Conservation (phyloP, 2,329 filamentous ascomycete genomes). For the Alternaria novae-zelandiae region DNA sequence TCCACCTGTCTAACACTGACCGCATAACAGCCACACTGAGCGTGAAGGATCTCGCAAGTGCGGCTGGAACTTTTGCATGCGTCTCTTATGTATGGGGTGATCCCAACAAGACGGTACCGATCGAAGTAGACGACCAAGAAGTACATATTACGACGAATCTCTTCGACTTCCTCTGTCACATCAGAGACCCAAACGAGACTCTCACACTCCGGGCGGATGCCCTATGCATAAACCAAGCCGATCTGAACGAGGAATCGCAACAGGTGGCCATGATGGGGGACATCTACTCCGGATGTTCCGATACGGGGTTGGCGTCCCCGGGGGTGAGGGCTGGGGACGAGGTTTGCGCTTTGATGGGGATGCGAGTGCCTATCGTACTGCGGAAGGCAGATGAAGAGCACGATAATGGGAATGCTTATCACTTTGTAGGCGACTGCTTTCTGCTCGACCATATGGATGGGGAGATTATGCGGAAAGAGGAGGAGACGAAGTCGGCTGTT, state of each 20-base stretch:
- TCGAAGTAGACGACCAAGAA: not conserved
- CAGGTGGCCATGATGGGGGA: conserved; percentile 1
- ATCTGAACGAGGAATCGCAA: not conserved
- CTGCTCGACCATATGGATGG: not conserved
- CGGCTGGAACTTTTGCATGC: not conserved
- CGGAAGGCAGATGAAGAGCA: not conserved
- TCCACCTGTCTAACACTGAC: not conserved
- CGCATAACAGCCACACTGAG: not conserved
- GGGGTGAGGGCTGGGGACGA: not conserved
- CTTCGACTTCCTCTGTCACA: not conserved
- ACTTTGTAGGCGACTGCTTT: not conserved
- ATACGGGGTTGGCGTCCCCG: not conserved
- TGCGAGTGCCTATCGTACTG: not conserved
- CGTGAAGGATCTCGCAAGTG: not conserved
- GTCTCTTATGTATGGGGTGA: conserved; percentile 7
- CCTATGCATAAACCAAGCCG: not conserved
- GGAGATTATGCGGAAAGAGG: not conserved
- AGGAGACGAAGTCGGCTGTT: not conserved
- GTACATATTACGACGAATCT: conserved; percentile 1
- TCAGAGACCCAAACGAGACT: not conserved
- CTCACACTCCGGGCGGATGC: not conserved
- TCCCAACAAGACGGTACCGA: not conserved
- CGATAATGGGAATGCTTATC: not conserved
- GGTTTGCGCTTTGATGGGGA: not conserved
- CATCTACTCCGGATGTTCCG: not conserved